Conservation (phyloP, 306 rosid genomes). For the Sesbania bispinosa region DNA sequence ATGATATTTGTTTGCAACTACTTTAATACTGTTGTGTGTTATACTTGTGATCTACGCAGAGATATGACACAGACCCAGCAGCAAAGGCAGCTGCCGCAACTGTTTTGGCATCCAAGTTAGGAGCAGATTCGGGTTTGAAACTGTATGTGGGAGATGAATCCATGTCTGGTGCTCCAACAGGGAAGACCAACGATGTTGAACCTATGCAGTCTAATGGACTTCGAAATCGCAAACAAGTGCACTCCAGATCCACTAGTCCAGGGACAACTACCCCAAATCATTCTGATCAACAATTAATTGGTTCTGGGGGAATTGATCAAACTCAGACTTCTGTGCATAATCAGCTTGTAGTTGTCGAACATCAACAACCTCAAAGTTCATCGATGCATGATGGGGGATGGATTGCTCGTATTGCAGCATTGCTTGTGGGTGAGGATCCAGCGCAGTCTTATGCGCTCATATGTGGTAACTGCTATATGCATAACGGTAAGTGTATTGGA, state of each 20-base stretch:
- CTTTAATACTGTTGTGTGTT: constrained; percentile 4
- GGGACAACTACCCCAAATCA: constrained; percentile 36
- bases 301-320: constrained; percentile 36
- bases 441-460: constrained; percentile 83
- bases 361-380: constrained; percentile 59
- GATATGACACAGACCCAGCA: constrained; percentile 92
- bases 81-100: constrained; percentile 98
- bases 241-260: constrained; percentile 39
- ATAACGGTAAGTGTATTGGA: constrained; percentile 66
- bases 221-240: constrained; percentile 65
- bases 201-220: constrained; percentile 57
- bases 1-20: background rate
- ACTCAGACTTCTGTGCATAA: constrained; percentile 37
- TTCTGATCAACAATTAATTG: constrained; percentile 45
- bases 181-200: constrained; percentile 64
- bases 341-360: constrained; percentile 58
- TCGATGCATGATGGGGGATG: constrained; percentile 63
- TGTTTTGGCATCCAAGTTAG: constrained; percentile 86
- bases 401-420: constrained; percentile 80
- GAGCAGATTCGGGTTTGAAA: constrained; percentile 84
- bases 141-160: constrained; percentile 60
- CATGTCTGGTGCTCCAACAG: constrained; percentile 34
- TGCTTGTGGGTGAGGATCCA: constrained; percentile 97
- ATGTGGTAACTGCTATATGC: constrained; percentile 91
- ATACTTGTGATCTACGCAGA: constrained; percentile 51